Conservation (phyloP, 2,329 filamentous ascomycete genomes). For the Daldinia sp. region DNA sequence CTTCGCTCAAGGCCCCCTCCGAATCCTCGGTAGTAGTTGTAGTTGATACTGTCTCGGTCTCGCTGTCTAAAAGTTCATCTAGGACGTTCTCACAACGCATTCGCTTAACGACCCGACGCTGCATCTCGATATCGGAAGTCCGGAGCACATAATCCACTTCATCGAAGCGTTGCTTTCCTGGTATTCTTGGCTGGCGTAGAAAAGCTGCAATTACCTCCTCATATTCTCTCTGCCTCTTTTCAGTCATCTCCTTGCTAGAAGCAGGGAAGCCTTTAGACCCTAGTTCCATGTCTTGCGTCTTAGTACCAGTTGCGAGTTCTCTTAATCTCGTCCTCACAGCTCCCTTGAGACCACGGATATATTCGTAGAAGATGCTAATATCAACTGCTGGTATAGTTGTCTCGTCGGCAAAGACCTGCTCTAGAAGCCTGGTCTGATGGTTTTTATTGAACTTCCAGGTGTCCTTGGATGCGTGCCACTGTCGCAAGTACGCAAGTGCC, state of each 20-base stretch:
- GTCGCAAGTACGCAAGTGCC: constrained; percentile 78
- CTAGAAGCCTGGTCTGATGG: constrained; percentile 83
- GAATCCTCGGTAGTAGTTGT: constrained; percentile 28
- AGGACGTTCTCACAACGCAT: constrained; percentile 69
- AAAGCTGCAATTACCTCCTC: constrained; percentile 63
- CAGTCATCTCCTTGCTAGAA: constrained; percentile 52
- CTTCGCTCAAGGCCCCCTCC: constrained; percentile 25
- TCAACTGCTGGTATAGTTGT: constrained; percentile 74
- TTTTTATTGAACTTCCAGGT: constrained; percentile 98
- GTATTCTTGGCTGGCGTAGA: constrained; percentile 46
- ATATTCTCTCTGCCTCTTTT: constrained; percentile 64
- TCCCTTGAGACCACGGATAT: constrained; percentile 82
- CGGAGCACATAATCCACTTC: constrained; percentile 62
- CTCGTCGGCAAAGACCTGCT: constrained; percentile 78
- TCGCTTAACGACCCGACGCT: constrained; percentile 66
- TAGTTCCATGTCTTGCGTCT: constrained; percentile 63
- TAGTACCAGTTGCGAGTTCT: constrained; percentile 69
- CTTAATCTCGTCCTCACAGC: constrained; percentile 73
- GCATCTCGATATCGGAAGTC: constrained; percentile 60
- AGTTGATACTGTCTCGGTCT: constrained; percentile 47
- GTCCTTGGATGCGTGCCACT: constrained; percentile 74
- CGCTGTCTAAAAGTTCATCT: constrained; percentile 61
- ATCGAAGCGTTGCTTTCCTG: constrained; percentile 58
- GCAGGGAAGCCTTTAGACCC: constrained; percentile 59
- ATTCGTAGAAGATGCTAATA: constrained; percentile 75